These are phyloP conservation scores for Parastagonospora nodorum DNA, from an alignment of 2,329 filamentous ascomycete species.

Conservation along the genomic window DNA sequence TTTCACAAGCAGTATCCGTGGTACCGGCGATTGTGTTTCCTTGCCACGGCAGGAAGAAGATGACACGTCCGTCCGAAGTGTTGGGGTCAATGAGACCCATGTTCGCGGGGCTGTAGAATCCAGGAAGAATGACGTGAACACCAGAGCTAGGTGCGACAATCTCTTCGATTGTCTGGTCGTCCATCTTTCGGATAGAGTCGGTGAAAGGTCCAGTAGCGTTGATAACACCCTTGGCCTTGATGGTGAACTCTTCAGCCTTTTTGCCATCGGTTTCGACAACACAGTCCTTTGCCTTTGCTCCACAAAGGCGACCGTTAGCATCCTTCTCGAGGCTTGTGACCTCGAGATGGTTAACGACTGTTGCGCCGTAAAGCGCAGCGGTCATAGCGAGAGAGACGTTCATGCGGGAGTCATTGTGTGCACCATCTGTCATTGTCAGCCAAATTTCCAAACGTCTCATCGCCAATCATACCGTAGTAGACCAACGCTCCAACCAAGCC, in stretches of 20 bases:
- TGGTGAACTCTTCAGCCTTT: conserved; percentile 66
- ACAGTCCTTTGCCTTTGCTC: conserved; percentile 74
- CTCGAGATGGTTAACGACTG: conserved; percentile 81
- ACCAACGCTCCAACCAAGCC: conserved; percentile 80
- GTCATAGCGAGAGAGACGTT: conserved; percentile 89
- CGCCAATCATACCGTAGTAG: conserved; percentile 68
- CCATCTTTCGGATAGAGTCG: conserved; percentile 83
- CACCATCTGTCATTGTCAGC: conserved; percentile 65
- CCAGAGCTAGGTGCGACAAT: conserved; percentile 87
- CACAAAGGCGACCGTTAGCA: conserved; percentile 71
- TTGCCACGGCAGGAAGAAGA: conserved; percentile 94
- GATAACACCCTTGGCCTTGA: conserved; percentile 80
- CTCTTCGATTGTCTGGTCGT: conserved; percentile 71
- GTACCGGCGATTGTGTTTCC: conserved; percentile 91
- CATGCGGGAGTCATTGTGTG: conserved; percentile 92
- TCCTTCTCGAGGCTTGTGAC: conserved; percentile 79
- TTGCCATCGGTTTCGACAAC: conserved; percentile 69
- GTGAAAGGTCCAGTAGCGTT: conserved; percentile 90
- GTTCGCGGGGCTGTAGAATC: conserved; percentile 81
- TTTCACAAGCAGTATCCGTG: conserved; percentile 76
- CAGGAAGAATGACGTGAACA: conserved; percentile 84
- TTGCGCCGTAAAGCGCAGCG: conserved; percentile 82
- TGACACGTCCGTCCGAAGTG: conserved; percentile 86
- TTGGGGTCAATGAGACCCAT: conserved; percentile 88
- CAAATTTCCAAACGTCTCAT: background rate